Percentiles rank a stretch among this genome's conserved stretches.
These are phyloP conservation scores for Pezicula neosporulosa DNA, from an alignment of 2,329 filamentous ascomycete genomes.

Conservation along the genomic window DNA sequence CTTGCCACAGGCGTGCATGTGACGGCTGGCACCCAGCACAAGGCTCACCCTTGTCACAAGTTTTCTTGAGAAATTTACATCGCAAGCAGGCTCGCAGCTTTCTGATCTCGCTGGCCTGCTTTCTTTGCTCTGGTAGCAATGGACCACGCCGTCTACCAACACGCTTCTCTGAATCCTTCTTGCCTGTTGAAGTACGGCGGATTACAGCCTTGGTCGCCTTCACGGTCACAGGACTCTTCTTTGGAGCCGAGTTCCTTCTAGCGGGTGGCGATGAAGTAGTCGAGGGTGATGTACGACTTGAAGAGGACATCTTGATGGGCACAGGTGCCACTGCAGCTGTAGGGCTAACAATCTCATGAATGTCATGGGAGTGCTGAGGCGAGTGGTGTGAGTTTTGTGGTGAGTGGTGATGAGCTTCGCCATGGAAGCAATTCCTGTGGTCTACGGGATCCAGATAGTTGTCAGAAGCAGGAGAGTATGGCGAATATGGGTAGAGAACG, in stretches of 20 bases:
- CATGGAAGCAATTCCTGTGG: conserved; percentile 60
- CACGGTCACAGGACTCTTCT: conserved; percentile 49
- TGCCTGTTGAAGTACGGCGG: conserved; percentile 69
- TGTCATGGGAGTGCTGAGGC: conserved; percentile 35
- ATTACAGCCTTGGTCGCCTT: conserved; percentile 84
- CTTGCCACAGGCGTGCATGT: conserved; percentile 93
- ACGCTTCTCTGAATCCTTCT: conserved; percentile 93
- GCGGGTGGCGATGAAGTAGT: conserved; percentile 60
- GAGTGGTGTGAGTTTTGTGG: conserved; percentile 22
- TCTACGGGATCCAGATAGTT: conserved; percentile 58
- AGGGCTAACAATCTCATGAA: conserved; percentile 61
- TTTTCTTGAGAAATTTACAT: conserved; percentile 99
- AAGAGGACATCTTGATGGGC: conserved; percentile 60
- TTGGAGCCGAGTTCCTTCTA: conserved; percentile 67
- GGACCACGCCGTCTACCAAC: conserved; percentile 88
- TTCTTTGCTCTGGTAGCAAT: conserved; percentile 86
- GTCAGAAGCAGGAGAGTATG: conserved; percentile 82
- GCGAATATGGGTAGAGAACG: conserved; percentile 66
- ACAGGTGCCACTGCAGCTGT: conserved; percentile 65
- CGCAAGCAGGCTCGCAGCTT: conserved; percentile 90
- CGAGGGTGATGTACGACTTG: conserved; percentile 57
- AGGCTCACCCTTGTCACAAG: conserved; percentile 95
- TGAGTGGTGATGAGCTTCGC: conserved; percentile 47
- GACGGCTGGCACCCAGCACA: conserved; percentile 94
- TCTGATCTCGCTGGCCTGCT: conserved; percentile 94